Base-by-base conservation (phyloP, 345 rosid genomes). In the Citrus australasica region DNA sequence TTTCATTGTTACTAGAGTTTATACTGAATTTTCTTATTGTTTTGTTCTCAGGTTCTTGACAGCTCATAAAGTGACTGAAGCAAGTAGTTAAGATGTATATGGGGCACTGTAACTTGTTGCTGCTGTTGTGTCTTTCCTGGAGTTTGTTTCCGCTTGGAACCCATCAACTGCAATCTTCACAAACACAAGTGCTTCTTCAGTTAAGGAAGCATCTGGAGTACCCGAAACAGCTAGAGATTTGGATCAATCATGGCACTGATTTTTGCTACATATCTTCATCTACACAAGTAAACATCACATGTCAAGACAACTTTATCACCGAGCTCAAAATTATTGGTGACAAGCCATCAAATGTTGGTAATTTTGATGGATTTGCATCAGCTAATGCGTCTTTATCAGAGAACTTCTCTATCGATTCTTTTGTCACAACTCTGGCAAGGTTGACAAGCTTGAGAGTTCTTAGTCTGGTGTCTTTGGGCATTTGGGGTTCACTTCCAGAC, bases 401-500 rank as follows among this genome's bases (percentile, higher is more conserved):
- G 33, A 80, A 71, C 65, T 90, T 92, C 86, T 89, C 97, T 27
- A 76, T 92, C 64, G 97, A 92, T 17, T 87, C 97, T n/a, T 87
- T 90, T 81, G 83, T 90, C 65, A 80, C 89, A 38, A 92, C 94
- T 56, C 87, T 92, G 17, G 74, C 90, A 32, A 87, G 94, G 82
- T 82, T 92, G 13, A 87, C 77, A 58, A 81, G 85, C 62, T 86
- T 92, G 73, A 88, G 85, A 79, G 90, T 86, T 65, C 93, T 92
- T 74, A 84, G 87, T 75, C 81, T 92, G 60, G 74, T 87, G 67
- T 89, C 92, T 77, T 56, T 90, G 66, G 97, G 97, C 48, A 89
- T 92, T 58, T 92, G 97, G 97, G 97, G 97, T 46, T 84, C 90
- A 30, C 88, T 90, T 48, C 93, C 93, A 16, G 92, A 87, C 84